Base-by-base conservation (phyloP, 305 asterid species). In the Fraxinus angustifolia region DNA sequence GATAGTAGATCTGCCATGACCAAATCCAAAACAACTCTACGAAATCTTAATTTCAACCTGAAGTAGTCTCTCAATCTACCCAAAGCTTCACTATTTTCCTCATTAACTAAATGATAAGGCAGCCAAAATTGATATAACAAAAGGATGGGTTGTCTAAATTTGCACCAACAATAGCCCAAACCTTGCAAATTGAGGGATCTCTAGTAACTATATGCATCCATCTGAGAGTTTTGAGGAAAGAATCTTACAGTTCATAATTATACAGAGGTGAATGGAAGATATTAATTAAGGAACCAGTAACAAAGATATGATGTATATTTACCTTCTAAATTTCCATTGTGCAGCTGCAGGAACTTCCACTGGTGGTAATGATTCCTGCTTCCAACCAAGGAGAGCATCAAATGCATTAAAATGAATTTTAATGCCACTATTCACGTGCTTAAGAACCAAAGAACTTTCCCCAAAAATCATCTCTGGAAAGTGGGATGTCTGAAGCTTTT, bases 271-370 rank as follows among this genome's bases (percentile, higher is more conserved):
- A 28, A 30, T 30, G 14, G 74, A 50, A 42, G 26, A 23, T 78
- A 71, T 26, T 45, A 21, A 67, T 34, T 31, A 75, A 73, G 80
- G 40, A 16, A 53, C 23, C 12, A 75, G 38, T 31, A 28, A 74
- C 19, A 80, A 70, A 79, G 62, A 82, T 77, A 11, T 8, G 78
- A 73, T 67, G 70, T 80, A 67, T 70, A 84, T 30, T 75, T 86
- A 93, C 99, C 92, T 85, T 75, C 97, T 88, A 81, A 85, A 92
- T 91, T 96, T 96, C 99, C 99, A 96, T 84, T 86, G 81, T 78
- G 96, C 98, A 82, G 98, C 98, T 3, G 98, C 99, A 60, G 99
- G 97, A 87, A 96, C 96, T 89, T 94, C 97, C 90, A 96, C 98
- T 2, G 98, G 99, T 81, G 97, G 97, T 82, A 96, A 81, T 53